Evolutionary conservation across 2,329 filamentous ascomycete species (phyloP), one percentile per base, ranked within the genome.

Genomic region (Zasmidium cellare): DNA sequence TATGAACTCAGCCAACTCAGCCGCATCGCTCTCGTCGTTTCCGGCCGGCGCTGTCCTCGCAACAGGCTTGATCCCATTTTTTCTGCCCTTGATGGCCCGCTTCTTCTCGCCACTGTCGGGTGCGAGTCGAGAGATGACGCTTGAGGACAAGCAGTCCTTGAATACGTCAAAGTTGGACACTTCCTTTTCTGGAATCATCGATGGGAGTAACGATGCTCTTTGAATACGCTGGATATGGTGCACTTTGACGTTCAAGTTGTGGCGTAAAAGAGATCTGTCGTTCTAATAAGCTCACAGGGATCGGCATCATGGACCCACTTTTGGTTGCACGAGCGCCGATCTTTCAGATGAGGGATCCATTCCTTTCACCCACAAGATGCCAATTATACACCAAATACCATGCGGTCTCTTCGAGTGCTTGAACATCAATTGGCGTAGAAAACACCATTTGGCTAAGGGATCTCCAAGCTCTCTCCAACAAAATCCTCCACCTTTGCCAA

Each of bases 1-100:
- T 54, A 90, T 86, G 74, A 96, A 96, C 1, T 96, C 91, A 23
- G 85, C 84, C 20, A 94, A 75, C 55, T 92, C 90, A 65, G 88
- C 87, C 3, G 83, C 84, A 64, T 84, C 78, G 18, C 74, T 69
- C 9, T 61, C 63, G 11, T 56, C 62, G 38, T 28, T 28, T 11
- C 61, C 55, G 16, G 60, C 61, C 12, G 31, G 24, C 25, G 22
- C 46, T 19, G 20, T 18, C 18, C 45, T 58, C 48, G 24, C 48
- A 9, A 71, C 67, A 9, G 71, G 68, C 57, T 74, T 77, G 60
- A 75, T 75, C 53, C 71, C 71, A 63, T 71, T 74, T 65, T 74
- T 74, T n/a, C 73, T 64, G 2, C 72, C 72, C 56, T 75, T 77
- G 2, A 77, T 69, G 52, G 72, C 75, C 52, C 67, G 59, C 59